Percentiles rank a stretch among this genome's conserved stretches.
Conservation (phyloP, 768 basidiomycete species). For the Tremella fuciformis region DNA sequence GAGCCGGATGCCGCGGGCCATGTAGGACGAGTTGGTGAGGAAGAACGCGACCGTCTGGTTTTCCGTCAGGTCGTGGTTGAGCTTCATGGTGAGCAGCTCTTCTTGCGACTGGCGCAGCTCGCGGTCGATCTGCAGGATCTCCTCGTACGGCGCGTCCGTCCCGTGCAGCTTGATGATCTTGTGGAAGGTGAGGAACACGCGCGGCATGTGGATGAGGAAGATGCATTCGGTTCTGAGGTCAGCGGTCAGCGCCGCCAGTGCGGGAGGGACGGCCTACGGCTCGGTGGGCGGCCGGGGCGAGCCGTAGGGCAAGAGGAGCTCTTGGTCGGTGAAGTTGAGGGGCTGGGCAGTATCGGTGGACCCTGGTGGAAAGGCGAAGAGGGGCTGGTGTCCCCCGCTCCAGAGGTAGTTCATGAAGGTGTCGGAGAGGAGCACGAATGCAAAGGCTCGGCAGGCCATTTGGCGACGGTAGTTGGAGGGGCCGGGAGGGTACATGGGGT, state of each 20-base stretch:
- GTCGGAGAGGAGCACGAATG: constrained; percentile 3
- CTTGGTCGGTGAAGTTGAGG: constrained; percentile 6
- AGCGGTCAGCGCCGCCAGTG: neutral
- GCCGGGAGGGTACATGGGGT: constrained; percentile 10
- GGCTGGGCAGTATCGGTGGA: constrained; percentile 4
- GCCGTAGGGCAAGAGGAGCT: neutral
- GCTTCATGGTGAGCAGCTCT: constrained; percentile 1
- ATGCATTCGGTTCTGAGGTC: neutral
- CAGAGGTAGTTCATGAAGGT: constrained; percentile 7
- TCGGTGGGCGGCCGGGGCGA: neutral
- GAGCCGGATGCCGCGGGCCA: constrained; percentile 6
- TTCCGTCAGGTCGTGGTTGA: neutral
- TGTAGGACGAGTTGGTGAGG: constrained; percentile 7
- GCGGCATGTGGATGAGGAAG: constrained; percentile 1
- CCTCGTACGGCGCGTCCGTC: neutral
- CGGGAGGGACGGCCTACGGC: neutral
- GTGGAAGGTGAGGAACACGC: neutral
- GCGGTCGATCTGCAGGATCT: constrained; percentile 4
- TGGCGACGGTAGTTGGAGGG: constrained; percentile 6
- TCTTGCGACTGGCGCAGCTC: constrained; percentile 1
- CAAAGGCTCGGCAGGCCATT: neutral
- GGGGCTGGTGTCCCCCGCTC: neutral
- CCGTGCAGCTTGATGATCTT: too few species aligned
- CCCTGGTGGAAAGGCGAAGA: constrained; percentile 7
- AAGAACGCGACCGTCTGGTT: neutral